These are phyloP conservation scores for Actinomortierella ambigua DNA, from an alignment of 371 early-diverging fungal species.

Conservation along the genomic window DNA sequence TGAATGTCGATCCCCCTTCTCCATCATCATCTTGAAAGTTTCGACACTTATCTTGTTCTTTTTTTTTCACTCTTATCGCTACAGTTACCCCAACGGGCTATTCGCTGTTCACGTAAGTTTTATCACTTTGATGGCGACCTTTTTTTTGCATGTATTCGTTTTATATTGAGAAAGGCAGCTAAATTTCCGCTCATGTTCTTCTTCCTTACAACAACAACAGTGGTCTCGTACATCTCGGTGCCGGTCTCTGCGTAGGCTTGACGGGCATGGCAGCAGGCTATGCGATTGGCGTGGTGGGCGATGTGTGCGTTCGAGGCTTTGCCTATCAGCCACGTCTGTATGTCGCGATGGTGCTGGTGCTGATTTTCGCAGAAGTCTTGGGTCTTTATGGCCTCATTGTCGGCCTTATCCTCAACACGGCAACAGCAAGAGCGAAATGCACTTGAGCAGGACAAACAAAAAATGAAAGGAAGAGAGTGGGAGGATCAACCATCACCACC, in stretches of 20 bases:
- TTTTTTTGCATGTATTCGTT: too few species aligned
- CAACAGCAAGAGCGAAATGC: conserved; percentile 49
- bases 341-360: conserved; percentile 93
- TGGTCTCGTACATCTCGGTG: conserved; percentile 92
- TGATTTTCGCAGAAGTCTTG: conserved; percentile 99
- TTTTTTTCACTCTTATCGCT: background rate
- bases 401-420: conserved; percentile 95
- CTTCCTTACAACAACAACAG: conserved; percentile 64
- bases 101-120: conserved; percentile 49
- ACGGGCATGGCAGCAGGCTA: conserved; percentile 95
- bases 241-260: conserved; percentile 94
- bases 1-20: background rate
- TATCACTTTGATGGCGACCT: background rate
- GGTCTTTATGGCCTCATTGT: conserved; percentile 95
- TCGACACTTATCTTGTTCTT: background rate
- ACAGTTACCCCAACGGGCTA: conserved; percentile 58
- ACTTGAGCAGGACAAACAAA: background rate
- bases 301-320: conserved; percentile 91
- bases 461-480: background rate
- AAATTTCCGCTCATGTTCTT: too few species aligned
- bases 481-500: too few species aligned
- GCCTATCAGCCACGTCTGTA: conserved; percentile 94
- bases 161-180: too few species aligned
- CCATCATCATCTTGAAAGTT: conserved; percentile 1
- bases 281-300: conserved; percentile 97